Percentiles rank a stretch among this genome's conserved stretches.
These are phyloP conservation scores for Geotrichum armillariae DNA, from an alignment of 1,139 yeast genomes.

Conservation along the genomic window DNA sequence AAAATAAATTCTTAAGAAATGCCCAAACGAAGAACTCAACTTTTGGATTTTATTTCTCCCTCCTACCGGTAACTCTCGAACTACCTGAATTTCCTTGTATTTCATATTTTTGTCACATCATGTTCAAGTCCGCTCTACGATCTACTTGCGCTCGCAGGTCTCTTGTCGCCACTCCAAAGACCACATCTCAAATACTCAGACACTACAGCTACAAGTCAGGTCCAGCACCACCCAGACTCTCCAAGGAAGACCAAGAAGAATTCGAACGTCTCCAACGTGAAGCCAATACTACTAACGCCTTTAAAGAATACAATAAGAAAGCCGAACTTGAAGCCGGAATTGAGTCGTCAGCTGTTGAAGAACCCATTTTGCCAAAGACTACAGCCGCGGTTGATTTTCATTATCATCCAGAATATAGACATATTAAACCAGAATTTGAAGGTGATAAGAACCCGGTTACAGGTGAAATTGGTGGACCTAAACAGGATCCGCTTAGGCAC, in stretches of 20 bases:
- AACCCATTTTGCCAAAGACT: slow-evolving; percentile 43
- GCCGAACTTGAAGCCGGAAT: slow-evolving; percentile 46
- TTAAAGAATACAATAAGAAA: slow-evolving; percentile 56
- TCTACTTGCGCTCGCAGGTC: neutral
- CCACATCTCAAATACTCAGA: neutral
- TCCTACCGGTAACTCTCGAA: neutral
- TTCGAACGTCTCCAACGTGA: slow-evolving; percentile 80
- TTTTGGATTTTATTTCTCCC: neutral
- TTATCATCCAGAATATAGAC: slow-evolving; percentile 62
- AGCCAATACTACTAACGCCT: slow-evolving; percentile 79
- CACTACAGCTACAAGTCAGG: slow-evolving; percentile 6
- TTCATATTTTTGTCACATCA: too few species aligned
- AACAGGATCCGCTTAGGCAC: slow-evolving; percentile 91
- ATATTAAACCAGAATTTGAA: slow-evolving; percentile 90
- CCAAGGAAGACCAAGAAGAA: slow-evolving; percentile 87
- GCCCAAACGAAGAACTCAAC: neutral
- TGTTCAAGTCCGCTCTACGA: neutral
- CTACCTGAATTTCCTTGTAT: too few species aligned
- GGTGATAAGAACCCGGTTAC: slow-evolving; percentile 92
- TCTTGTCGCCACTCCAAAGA: slow-evolving; percentile 3
- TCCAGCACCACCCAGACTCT: slow-evolving; percentile 84
- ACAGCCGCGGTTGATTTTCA: slow-evolving; percentile 62
- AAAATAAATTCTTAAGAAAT: neutral
- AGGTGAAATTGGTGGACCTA: slow-evolving; percentile 98
- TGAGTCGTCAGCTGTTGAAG: slow-evolving; percentile 39